Evolutionary conservation across 2,329 filamentous ascomycete species (phyloP), one percentile per base, ranked within the genome.

Genomic region (Polytolypa hystricis): DNA sequence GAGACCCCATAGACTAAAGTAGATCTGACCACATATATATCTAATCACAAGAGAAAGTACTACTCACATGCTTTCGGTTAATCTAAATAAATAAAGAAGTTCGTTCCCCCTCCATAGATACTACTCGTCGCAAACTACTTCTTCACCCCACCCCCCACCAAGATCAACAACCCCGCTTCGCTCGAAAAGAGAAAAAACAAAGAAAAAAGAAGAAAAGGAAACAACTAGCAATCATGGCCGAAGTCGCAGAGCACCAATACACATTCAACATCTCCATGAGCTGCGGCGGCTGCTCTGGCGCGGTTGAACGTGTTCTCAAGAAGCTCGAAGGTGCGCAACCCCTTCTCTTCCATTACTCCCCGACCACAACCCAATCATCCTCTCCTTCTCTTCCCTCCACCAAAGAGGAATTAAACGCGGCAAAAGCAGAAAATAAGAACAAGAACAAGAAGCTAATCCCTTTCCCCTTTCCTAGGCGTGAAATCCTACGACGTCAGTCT

Each of bases 231-330:
- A 25, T 7, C 21, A 30, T 37, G 35, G 28, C 28, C 28, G 27
- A 21, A 15, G n/a, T 87, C 82, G 67, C 78, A 42, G 77, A 81
- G 51, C 85, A 94, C 70, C 84, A 77, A 50, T 96, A 96, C 81
- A 84, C 91, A 63, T 96, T 96, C 72, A 79, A 87, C 64, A 77
- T 96, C 61, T 72, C 69, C 64, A 98, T 98, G 91, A 82, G 71
- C 71, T 98, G 91, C 68, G 77, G 84, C 58, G 91, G 91, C 61
- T 98, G 91, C 79, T 95, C 87, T 30, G 86, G 87, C 54, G 91
- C 91, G 48, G 73, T 98, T 30, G 83, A 93, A 65, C 76, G 86
- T 35, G 86, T 95, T 30, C 77, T 98, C 47, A 89, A 84, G 69
- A 94, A 85, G 68, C 77, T 93, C 2, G 81, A 93, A 14, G 86